These are phyloP conservation scores for Carex myosuroides DNA, from an alignment of 176 grass and related monocot species.

Conservation along the genomic window DNA sequence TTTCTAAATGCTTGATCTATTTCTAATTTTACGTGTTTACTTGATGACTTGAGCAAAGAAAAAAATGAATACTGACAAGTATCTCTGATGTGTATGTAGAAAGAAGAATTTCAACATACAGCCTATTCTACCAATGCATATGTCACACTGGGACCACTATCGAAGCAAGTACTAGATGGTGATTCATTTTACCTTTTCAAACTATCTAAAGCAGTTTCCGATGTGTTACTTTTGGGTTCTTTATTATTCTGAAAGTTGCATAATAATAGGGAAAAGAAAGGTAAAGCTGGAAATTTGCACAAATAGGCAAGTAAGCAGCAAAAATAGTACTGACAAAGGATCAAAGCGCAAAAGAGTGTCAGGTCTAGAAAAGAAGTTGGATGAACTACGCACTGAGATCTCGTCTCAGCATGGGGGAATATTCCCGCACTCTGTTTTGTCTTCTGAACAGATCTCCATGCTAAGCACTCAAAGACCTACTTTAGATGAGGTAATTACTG, in stretches of 20 bases:
- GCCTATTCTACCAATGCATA: slow-evolving; percentile 91
- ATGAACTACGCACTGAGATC: slow-evolving; percentile 52
- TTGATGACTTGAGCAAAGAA: neutral
- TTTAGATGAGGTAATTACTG: slow-evolving; percentile 39
- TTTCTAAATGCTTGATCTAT: slow-evolving; percentile 13
- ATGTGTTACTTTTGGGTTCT: neutral
- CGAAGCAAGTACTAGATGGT: slow-evolving; percentile 60
- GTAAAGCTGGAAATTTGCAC: slow-evolving; percentile 47
- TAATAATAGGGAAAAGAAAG: slow-evolving; percentile 44
- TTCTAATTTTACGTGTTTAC: neutral
- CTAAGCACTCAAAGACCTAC: slow-evolving; percentile 56
- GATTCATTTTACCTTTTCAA: slow-evolving; percentile 12
- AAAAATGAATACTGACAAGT: slow-evolving; percentile 16
- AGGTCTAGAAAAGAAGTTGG: slow-evolving; percentile 65
- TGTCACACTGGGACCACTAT: slow-evolving; percentile 65
- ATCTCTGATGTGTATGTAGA: slow-evolving; percentile 34
- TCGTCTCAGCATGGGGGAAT: slow-evolving; percentile 44
- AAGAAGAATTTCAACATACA: slow-evolving; percentile 99
- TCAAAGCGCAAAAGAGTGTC: slow-evolving; percentile 37
- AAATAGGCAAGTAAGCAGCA: slow-evolving; percentile 16
- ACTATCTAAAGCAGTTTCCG: neutral
- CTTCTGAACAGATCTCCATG: slow-evolving; percentile 50
- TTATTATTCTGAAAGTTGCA: neutral
- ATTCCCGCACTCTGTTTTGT: slow-evolving; percentile 77
- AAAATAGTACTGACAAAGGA: slow-evolving; percentile 28